Evolutionary conservation across 176 grass and related monocot species (phyloP).

Genomic region (Cenchrus purpureus): DNA sequence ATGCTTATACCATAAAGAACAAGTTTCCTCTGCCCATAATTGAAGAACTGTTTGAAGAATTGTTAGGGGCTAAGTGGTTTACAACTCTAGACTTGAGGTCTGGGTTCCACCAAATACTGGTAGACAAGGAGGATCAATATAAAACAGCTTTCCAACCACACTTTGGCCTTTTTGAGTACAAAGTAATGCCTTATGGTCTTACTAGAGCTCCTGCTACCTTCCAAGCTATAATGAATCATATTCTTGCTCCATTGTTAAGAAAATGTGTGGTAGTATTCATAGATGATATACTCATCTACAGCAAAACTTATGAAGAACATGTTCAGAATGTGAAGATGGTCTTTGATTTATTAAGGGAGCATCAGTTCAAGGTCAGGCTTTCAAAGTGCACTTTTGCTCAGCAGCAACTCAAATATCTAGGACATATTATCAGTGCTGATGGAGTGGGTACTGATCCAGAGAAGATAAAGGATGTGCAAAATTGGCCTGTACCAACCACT

Average conservation of each 20-base stretch:
- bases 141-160: neutral
- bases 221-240: neutral
- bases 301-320: neutral
- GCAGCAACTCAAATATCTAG: neutral
- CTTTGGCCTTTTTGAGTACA: neutral
- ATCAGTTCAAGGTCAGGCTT: neutral
- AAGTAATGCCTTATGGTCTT: neutral
- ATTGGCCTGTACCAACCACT: neutral
- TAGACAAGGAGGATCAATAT: neutral
- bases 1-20: too few relatives aligned
- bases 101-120: neutral
- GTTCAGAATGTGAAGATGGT: neutral
- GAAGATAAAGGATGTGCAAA: fast-evolving
- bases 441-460: neutral
- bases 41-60: too few relatives aligned
- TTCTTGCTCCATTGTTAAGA: neutral
- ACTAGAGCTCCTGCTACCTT: neutral
- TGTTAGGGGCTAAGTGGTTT: too few relatives aligned
- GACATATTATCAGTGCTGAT: neutral
- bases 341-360: neutral
- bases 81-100: too few relatives aligned
- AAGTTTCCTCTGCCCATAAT: too few relatives aligned
- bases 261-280: neutral
- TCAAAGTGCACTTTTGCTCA: neutral
- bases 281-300: neutral